Conservation (phyloP, 768 basidiomycete species). For the Tulasnella sp. region DNA sequence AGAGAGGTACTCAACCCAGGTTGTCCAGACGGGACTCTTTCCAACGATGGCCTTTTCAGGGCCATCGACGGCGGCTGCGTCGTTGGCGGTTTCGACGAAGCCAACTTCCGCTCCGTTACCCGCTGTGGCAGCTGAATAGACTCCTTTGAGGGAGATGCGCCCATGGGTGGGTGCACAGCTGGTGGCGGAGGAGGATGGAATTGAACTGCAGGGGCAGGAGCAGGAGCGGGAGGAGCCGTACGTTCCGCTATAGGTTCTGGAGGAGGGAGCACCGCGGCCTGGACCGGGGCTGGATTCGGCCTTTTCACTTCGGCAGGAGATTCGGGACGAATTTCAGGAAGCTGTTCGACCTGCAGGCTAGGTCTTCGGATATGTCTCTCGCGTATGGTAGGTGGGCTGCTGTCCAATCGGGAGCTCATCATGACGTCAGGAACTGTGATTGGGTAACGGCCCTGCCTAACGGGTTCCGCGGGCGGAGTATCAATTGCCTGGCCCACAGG, state of each 20-base stretch:
- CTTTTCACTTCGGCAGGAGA: neutral
- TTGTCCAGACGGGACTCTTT: conserved; percentile 5
- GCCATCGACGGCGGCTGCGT: conserved; percentile 13
- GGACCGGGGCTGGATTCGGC: neutral
- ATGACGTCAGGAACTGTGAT: conserved; percentile 14
- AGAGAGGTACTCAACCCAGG: neutral
- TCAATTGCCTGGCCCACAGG: conserved; percentile 17
- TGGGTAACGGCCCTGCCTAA: conserved; percentile 25
- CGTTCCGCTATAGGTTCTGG: neutral
- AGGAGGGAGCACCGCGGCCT: neutral
- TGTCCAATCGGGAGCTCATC: conserved; percentile 8
- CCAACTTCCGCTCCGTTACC: conserved; percentile 21
- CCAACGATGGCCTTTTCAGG: conserved; percentile 22
- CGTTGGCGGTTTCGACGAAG: conserved; percentile 14
- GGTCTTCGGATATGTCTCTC: conserved; percentile 28
- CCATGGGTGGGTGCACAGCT: neutral
- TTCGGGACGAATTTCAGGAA: conserved; percentile 1
- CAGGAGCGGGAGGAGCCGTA: neutral
- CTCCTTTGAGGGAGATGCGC: conserved; percentile 13
- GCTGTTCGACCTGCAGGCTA: conserved; percentile 25
- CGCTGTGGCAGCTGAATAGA: conserved; percentile 5
- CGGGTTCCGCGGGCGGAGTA: conserved; percentile 2
- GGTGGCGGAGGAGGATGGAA: conserved; percentile 13
- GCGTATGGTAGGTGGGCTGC: conserved; percentile 21
- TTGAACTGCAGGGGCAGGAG: neutral